Evolutionary conservation across 2,329 filamentous ascomycete species (phyloP), one percentile per base, ranked within the genome.

Genomic region (Paracamarosporium sp.): DNA sequence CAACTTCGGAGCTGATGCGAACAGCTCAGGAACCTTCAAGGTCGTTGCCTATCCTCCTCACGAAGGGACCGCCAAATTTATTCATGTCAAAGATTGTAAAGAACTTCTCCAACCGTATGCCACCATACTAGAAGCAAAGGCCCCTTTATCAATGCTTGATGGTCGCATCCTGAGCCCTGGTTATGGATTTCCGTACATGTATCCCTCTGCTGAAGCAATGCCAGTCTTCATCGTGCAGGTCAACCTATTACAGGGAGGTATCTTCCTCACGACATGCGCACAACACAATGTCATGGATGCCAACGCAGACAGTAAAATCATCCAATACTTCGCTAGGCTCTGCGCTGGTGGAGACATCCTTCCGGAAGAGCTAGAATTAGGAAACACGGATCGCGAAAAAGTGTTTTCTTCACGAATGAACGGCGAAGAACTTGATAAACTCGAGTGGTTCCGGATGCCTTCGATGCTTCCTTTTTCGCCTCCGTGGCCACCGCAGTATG

Each of bases 171-270:
- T 48, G 5, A 48, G 30, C 28, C 45, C 45, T 15, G 28, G 28
- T 9, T 48, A 48, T 20, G 45, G 45, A 24, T 48, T 48, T 8
- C 45, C 45, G 9, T 36, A 48, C 45, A 48, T 48, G 45, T 48
- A 48, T n/a, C 45, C 45, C 2, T 35, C 30, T 11, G 45, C 45
- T 2, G 45, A 48, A 31, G 28, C 30, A 13, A 48, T 48, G 45
- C 45, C 45, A 5, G 45, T 36, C 5, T 25, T 48, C 28, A 35
- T 22, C 5, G 45, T 31, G 8, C 45, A 48, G 17, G 9, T 48
- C 30, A 48, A 36, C 17, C 45, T 48, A 2, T 22, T 48, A 1
- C n/a, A 48, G 22, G 45, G 45, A 8, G 45, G 45, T 15, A 48
- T 48, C 11, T 24, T 48, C 9, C 28, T 48, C 17, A 48, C 45